phyloP scores from a whole-genome alignment of 805 yeast genomes.

The Kuraishia floccosa region DNA sequence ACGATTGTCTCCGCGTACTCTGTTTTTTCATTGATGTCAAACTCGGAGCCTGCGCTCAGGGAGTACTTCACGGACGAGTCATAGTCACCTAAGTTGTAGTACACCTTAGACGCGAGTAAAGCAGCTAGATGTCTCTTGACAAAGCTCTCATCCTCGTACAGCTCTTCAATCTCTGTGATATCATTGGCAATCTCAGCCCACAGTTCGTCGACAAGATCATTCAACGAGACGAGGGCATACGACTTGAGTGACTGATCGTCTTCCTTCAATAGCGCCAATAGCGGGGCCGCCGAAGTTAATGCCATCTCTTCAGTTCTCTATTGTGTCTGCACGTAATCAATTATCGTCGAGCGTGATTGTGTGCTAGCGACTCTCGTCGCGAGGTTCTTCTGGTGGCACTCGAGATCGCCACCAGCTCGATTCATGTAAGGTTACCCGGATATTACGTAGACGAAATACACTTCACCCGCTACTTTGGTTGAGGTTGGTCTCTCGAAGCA shows the following conservation, averaged over 20 bases:
- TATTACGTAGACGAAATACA: too few species aligned
- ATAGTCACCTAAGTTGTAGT: slow-evolving; percentile 88
- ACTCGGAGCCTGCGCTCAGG: slow-evolving; percentile 70
- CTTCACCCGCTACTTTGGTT: too few species aligned
- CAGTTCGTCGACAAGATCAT: slow-evolving; percentile 74
- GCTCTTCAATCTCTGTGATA: slow-evolving; percentile 78
- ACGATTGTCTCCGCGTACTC: slow-evolving; percentile 91
- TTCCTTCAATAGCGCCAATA: slow-evolving; percentile 81
- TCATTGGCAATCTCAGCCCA: slow-evolving; percentile 98
- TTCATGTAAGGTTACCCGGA: too few species aligned
- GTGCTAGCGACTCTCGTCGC: too few species aligned
- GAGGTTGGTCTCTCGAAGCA: too few species aligned
- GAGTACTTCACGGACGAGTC: slow-evolving; percentile 86
- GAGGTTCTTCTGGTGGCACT: too few species aligned
- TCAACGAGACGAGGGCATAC: slow-evolving; percentile 76
- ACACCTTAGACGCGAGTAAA: slow-evolving; percentile 78
- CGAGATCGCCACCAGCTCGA: too few species aligned
- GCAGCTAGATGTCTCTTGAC: slow-evolving; percentile 80
- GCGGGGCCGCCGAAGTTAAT: slow-evolving; percentile 76
- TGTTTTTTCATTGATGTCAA: slow-evolving; percentile 63
- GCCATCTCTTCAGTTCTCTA: slow-evolving; percentile 2
- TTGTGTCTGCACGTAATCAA: too few species aligned
- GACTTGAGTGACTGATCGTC: slow-evolving; percentile 65
- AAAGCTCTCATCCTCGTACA: slow-evolving; percentile 77
- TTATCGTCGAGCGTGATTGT: too few species aligned